Conservation (phyloP, 2,329 filamentous ascomycete species). For the Zymoseptoria passerinii region DNA sequence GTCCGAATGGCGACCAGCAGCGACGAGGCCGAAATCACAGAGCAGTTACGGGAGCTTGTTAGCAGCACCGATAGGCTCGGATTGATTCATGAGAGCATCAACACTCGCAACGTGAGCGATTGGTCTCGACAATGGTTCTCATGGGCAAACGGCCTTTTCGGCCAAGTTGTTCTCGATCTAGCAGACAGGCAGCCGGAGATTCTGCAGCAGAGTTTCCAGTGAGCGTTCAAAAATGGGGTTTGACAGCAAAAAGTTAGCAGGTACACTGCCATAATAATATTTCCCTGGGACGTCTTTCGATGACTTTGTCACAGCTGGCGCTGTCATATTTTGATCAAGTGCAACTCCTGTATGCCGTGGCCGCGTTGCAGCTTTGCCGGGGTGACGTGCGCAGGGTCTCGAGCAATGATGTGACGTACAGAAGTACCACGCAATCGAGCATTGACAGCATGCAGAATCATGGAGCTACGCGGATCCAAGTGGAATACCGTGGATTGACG, state of each 20-base stretch:
- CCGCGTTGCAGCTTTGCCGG: not conserved
- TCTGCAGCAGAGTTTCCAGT: slow-evolving; percentile 38
- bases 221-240: not conserved
- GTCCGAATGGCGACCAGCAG: slow-evolving; percentile 43
- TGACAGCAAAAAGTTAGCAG: slow-evolving; percentile 23
- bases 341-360: not conserved
- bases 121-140: slow-evolving; percentile 46
- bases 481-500: not conserved
- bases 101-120: slow-evolving; percentile 37
- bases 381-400: not conserved
- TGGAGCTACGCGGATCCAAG: not conserved
- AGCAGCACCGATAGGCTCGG: slow-evolving; percentile 42
- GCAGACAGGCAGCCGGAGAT: slow-evolving; percentile 15
- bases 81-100: slow-evolving; percentile 45
- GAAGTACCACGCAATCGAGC: not conserved
- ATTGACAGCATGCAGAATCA: not conserved
- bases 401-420: not conserved
- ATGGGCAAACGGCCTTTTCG: slow-evolving; percentile 37
- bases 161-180: slow-evolving; percentile 17
- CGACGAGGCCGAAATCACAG: slow-evolving; percentile 40
- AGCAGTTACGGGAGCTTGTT: slow-evolving; percentile 38
- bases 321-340: not conserved
- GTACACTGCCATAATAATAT: not conserved
- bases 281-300: not conserved
- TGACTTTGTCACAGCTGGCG: not conserved